These are phyloP conservation scores for Globisporangium carolinianum DNA, from an alignment of 352 stramenopile species.

Conservation along the genomic window DNA sequence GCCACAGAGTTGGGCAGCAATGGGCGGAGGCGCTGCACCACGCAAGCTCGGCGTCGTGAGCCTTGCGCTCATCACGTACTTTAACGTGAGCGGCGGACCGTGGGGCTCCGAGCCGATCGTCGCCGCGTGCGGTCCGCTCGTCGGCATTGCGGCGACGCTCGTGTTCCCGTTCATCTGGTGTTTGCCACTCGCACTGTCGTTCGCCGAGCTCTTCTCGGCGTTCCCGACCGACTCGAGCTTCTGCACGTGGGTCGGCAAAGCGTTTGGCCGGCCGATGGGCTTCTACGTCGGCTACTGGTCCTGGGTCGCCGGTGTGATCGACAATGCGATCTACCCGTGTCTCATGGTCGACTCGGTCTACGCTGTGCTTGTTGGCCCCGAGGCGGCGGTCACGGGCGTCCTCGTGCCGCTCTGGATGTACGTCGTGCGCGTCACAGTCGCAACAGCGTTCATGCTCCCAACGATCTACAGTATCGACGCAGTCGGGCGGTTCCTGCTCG, in stretches of 20 bases:
- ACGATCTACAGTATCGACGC: constrained; percentile 64
- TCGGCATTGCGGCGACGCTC: constrained; percentile 51
- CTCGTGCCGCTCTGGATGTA: constrained; percentile 52
- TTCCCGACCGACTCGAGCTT: constrained; percentile 71
- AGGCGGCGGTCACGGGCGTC: constrained; percentile 23
- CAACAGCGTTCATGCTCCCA: constrained; percentile 60
- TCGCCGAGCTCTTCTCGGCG: constrained; percentile 66
- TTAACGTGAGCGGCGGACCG: constrained; percentile 64
- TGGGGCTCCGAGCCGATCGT: constrained; percentile 65
- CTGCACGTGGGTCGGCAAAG: constrained; percentile 68
- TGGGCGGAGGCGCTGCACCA: constrained; percentile 13
- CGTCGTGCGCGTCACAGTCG: constrained; percentile 42
- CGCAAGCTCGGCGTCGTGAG: constrained; percentile 55
- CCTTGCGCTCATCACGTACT: constrained; percentile 73
- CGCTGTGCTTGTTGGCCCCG: constrained; percentile 21
- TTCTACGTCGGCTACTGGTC: constrained; percentile 84
- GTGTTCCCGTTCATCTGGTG: constrained; percentile 69
- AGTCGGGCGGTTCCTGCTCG: constrained; percentile 49
- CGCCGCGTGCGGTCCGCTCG: constrained; percentile 65
- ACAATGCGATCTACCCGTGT: constrained; percentile 82
- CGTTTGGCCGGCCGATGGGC: constrained; percentile 65
- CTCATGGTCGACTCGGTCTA: constrained; percentile 69
- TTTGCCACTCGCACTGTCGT: constrained; percentile 55
- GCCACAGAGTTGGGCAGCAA: no score
- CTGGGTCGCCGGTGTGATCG: constrained; percentile 75